Base-by-base conservation (phyloP, 331 rosid species). In the Erythrophleum ivorense region DNA sequence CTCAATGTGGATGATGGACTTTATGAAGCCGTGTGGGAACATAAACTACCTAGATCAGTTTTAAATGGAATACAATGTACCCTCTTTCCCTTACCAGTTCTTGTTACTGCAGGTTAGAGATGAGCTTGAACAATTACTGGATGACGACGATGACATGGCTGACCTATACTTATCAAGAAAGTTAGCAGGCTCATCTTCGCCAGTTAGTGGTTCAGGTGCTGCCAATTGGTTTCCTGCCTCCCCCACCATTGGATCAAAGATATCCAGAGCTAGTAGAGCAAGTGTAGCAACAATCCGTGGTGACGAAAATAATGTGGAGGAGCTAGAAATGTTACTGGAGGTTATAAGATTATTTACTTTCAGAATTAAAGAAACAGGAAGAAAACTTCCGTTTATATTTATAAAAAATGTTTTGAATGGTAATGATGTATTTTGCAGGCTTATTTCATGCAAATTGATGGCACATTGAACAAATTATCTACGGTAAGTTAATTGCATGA, bases 291-390 rank as follows among this genome's bases (percentile, higher is more conserved):
- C 94, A 52, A 77, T 82, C 63, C 89, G 80, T 73, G 91, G 84
- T 29, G 94, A 92, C 75, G 97, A 90, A 85, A 91, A 89, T 83
- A 88, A 94, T 38, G 93, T 94, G 41, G 97, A 94, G 85, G 97
- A 94, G 74, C 91, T 94, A 80, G 97, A 92, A 91, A 94, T 94
- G 97, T 78, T 94, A 79, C 89, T 94, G 19, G 98, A 94, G 98
- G 98, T 94, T 70, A 71, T 74, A 59, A 71, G 41, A 60, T 75
- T 73, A 60, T 75, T 73, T 76, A 7, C 10, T 79, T 60, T 58
- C 58, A 24, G 50, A 46, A 60, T 38, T 60, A 11, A 76, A 48
- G 0, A 54, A 29, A 36, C 57, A 45, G 19, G n/a, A 64, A 69
- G 68, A 18, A 59, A 29, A 29, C 15, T 60, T 50, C 41, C 34